phyloP scores from a whole-genome alignment of 2,329 filamentous ascomycete species.

The Diaporthe sp. region DNA sequence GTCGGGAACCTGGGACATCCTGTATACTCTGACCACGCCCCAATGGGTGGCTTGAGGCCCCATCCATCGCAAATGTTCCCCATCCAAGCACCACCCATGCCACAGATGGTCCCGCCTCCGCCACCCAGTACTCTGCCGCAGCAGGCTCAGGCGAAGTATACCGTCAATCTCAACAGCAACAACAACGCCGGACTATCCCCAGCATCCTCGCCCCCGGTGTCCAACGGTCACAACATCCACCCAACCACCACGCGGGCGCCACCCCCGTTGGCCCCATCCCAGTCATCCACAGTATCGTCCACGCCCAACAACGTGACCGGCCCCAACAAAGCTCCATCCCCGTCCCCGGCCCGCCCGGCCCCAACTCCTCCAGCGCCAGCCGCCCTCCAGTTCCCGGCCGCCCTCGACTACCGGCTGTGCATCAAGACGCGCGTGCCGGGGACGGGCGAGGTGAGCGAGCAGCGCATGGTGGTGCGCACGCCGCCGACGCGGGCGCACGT shows the following conservation, averaged over 20 bases:
- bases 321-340: conserved; percentile 4
- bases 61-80: conserved; percentile 27
- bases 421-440: conserved; percentile 30
- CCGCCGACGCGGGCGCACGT: conserved; percentile 35
- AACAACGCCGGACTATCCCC: neutral
- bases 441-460: conserved; percentile 13
- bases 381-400: neutral
- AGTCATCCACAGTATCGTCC: conserved; percentile 16
- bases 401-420: conserved; percentile 38
- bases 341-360: neutral
- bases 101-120: conserved; percentile 8
- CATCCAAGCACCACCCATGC: neutral
- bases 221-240: neutral
- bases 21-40: neutral
- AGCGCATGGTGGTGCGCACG: conserved; percentile 34
- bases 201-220: neutral
- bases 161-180: neutral
- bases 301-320: conserved; percentile 8
- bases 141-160: neutral
- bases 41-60: conserved; percentile 3
- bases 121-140: neutral
- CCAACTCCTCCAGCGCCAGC: neutral
- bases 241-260: neutral
- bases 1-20: neutral
- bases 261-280: neutral